Base-by-base conservation (phyloP, 306 rosid genomes). In the Fragaria iinumae region DNA sequence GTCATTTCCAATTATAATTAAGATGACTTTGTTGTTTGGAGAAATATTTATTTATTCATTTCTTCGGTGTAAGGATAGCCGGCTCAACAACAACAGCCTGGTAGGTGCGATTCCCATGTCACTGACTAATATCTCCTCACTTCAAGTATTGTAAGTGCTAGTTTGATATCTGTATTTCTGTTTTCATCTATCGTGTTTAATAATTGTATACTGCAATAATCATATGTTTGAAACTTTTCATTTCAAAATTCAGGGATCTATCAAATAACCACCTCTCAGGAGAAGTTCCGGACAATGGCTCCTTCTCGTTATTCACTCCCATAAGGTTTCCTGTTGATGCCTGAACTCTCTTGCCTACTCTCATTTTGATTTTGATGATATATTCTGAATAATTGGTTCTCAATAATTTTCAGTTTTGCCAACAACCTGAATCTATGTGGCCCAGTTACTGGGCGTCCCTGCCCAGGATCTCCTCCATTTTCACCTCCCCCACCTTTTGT, bases 401-500 rank as follows among this genome's bases (percentile, higher is more conserved):
- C 32, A 55, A 43, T 45, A 80, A 21, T 67, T 75, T 85, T 82
- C 93, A 96, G 99, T 96, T 96, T 92, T 91, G 96, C 98, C 44
- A 96, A 92, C 84, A 96, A 96, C 87, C 45, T 87, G 91, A 87
- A 41, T 85, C 91, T 96, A 17, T 96, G 99, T 80, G 99, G 99
- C 71, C 99, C 98, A n/a, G 99, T 96, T 38, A 91, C 99, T 68
- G 97, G 97, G 59, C 98, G 72, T 56, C 99, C 99, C 32, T 96
- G 99, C 88, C 99, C 99, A 21, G 98, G 98, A 74, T 92, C 99
- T 69, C 99, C 99, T 57, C 99, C 99, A 74, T 96, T 96, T 84
- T 92, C 99, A 72, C 99, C 99, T 68, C 99, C 99, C 78, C 99
- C 99, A 5, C 99, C 99, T 29, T 96, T 92, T 89, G 91, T 92